Evolutionary conservation across 139 green algal genomes (phyloP).

Genomic region (Volvox reticuliferus): DNA sequence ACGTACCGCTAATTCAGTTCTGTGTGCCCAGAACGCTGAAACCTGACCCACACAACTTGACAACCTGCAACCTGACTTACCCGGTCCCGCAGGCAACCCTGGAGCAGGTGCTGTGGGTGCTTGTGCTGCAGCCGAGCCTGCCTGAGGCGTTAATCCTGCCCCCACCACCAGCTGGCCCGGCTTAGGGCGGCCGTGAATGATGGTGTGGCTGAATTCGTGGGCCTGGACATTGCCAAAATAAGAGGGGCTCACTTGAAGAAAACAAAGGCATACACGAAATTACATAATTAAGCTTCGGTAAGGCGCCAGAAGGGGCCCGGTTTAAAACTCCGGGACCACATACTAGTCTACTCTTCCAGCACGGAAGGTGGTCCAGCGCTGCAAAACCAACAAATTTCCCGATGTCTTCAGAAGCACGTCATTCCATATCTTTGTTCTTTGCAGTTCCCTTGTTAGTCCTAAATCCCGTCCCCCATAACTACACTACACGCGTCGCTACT

Average conservation of each 20-base stretch:
- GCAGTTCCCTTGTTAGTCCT: too few species aligned
- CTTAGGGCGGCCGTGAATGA: slow-evolving; percentile 71
- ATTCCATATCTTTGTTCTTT: too few species aligned
- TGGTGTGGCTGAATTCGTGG: slow-evolving; percentile 76
- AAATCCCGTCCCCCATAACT: too few species aligned
- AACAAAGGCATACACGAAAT: neutral
- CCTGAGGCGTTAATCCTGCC: neutral
- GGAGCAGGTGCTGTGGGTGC: neutral
- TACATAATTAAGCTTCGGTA: neutral
- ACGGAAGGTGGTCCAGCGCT: too few species aligned
- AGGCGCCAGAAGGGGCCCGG: neutral
- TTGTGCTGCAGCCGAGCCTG: slow-evolving; percentile 4
- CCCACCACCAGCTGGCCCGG: slow-evolving; percentile 67
- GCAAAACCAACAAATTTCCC: too few species aligned
- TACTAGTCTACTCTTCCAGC: too few species aligned
- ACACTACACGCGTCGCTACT: too few species aligned
- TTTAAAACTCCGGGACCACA: neutral
- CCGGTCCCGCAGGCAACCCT: neutral
- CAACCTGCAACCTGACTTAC: neutral
- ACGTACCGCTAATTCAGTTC: too few species aligned
- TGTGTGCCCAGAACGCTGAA: too few species aligned
- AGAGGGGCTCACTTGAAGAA: neutral
- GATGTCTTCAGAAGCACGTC: too few species aligned
- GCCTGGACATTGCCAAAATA: neutral
- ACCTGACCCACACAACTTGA: too few species aligned